Evolutionary conservation across 164 flowering plant species (phyloP), one percentile per base, ranked within the genome.

Genomic region (Nymphaea thermarum): DNA sequence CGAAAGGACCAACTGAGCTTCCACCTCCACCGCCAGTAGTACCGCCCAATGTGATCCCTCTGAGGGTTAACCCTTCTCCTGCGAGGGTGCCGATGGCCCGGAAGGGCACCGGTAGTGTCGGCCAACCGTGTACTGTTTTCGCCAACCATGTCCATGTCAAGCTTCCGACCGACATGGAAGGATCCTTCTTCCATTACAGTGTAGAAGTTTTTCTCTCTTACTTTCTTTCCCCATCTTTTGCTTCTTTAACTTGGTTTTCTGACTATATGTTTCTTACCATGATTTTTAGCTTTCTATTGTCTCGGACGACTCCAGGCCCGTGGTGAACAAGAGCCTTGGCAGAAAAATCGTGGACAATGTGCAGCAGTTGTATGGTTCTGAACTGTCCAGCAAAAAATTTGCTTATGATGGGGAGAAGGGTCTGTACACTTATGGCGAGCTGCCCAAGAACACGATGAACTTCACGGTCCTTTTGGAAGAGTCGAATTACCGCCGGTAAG

Each of bases 361-460:
- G 4, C 83, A 90, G 1, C 84, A 85, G 66, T 88, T 96, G 0
- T 94, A 90, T 71, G 75, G 68, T 14, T 65, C 77, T 47, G 96
- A 94, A 75, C 60, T 94, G 11, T 85, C 63, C 15, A 88, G 88
- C 3, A 94, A 90, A 69, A 66, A 88, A 11, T 86, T 91, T 75
- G 97, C 97, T 0, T 94, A 91, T 77, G 98, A 94, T 76, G 99
- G 99, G 0, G 98, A 91, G 61, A 90, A 94, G 75, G 88, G 89
- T 71, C 73, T 94, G 76, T 91, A 88, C 62, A 88, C 99, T 4
- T 72, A 87, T 64, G 99, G 99, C 44, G 44, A 96, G 5, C 90
- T 94, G 7, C 96, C 99, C 0, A 74, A 77, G 0, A 92, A 90
- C 72, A 91, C 90, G 60, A 77, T 82, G 3, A 96, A 94, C 66